These are phyloP conservation scores for Seiridium unicorne DNA, from an alignment of 2,329 filamentous ascomycete genomes.

Conservation along the genomic window DNA sequence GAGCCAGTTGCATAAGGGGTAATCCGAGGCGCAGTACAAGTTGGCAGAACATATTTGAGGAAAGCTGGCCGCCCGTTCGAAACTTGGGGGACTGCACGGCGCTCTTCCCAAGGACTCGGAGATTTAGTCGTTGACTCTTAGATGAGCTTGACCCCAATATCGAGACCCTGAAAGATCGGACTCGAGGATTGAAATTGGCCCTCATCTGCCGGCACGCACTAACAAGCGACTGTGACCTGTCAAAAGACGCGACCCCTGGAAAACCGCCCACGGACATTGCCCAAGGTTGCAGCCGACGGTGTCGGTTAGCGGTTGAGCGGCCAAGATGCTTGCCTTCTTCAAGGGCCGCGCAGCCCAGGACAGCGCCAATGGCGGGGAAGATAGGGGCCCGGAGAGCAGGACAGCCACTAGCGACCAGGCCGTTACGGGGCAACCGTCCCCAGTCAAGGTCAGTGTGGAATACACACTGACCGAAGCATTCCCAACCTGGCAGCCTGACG, in stretches of 20 bases:
- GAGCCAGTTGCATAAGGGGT: conserved; percentile 3
- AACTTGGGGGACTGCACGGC: background rate
- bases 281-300: background rate
- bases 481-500: conserved; percentile 11
- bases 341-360: conserved; percentile 1
- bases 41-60: background rate
- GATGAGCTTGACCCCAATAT: background rate
- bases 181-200: background rate
- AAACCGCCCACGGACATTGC: background rate
- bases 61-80: background rate
- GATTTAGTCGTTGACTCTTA: background rate
- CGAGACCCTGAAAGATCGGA: conserved; percentile 1
- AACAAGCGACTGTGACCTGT: conserved; percentile 2
- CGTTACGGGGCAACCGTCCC: conserved; percentile 4
- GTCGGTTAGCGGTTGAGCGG: background rate
- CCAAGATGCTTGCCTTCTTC: conserved; percentile 6
- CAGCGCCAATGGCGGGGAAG: conserved; percentile 5
- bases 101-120: background rate
- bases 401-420: background rate
- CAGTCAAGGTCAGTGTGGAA: conserved; percentile 14
- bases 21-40: background rate
- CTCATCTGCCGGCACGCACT: conserved; percentile 4
- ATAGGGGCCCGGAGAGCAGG: background rate
- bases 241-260: background rate
- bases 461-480: conserved; percentile 22